These are phyloP conservation scores for Ailanthus altissimus DNA, from an alignment of 345 rosid genomes.

Conservation along the genomic window DNA sequence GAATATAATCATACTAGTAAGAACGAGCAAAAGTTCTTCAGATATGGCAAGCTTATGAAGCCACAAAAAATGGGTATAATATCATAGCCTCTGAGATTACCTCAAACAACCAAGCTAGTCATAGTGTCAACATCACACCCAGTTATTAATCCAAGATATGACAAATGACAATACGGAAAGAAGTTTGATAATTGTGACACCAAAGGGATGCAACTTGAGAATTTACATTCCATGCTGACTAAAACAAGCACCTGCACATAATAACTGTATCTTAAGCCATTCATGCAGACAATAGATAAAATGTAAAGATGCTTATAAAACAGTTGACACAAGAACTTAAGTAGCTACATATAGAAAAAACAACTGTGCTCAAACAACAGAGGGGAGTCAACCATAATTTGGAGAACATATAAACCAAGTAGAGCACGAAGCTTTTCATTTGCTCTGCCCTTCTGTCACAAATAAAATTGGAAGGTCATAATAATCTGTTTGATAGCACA, in stretches of 20 bases:
- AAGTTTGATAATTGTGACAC: conserved; percentile 46
- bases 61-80: background rate
- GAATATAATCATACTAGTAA: conserved; percentile 14
- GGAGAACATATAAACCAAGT: conserved; percentile 72
- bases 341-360: conserved; percentile 9
- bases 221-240: conserved; percentile 40
- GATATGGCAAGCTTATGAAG: background rate
- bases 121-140: conserved; percentile 57
- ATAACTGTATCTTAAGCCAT: conserved; percentile 30
- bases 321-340: background rate
- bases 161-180: conserved; percentile 56
- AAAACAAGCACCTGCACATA: conserved; percentile 67
- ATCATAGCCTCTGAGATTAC: conserved; percentile 34
- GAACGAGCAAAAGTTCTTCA: background rate
- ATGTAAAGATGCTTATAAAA: background rate
- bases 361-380: conserved; percentile 15
- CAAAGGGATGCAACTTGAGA: conserved; percentile 41
- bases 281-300: background rate
- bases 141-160: conserved; percentile 66
- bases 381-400: conserved; percentile 62
- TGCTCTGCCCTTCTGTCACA: conserved; percentile 53
- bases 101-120: conserved; percentile 41
- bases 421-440: conserved; percentile 59
- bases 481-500: background rate
- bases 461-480: conserved; percentile 12